A percentile compares a stretch with the other conserved stretches of the same genome.
phyloP scores from a whole-genome alignment of 2,329 filamentous ascomycete species.

The Xylariaceae sp. region DNA sequence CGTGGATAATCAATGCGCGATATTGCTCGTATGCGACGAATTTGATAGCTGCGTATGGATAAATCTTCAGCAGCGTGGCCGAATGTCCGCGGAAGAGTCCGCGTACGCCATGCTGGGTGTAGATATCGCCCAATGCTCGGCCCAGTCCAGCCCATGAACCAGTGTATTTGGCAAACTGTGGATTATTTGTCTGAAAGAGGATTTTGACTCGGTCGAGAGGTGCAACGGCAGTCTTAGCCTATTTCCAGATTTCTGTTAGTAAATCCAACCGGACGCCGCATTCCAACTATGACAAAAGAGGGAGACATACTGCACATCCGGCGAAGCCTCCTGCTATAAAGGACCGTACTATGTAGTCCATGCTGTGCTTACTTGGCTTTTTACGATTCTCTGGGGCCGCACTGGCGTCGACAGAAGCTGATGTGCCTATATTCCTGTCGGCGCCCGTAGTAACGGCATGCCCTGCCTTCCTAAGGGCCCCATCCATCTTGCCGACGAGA shows the following conservation, averaged over 20 bases:
- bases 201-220: constrained; percentile 98
- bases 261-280: not conserved
- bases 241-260: constrained; percentile 5
- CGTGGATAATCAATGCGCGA: constrained; percentile 71
- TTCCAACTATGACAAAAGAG: not conserved
- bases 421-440: constrained; percentile 25
- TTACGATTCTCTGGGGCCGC: constrained; percentile 36
- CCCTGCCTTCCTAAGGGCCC: constrained; percentile 24
- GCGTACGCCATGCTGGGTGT: constrained; percentile 63
- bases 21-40: constrained; percentile 98
- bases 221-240: constrained; percentile 94
- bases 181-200: constrained; percentile 92
- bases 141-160: constrained; percentile 82
- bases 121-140: constrained; percentile 81
- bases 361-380: constrained; percentile 64
- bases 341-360: constrained; percentile 80
- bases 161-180: constrained; percentile 88
- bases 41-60: constrained; percentile 96
- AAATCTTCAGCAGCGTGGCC: constrained; percentile 88
- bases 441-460: constrained; percentile 18
- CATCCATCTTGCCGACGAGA: constrained; percentile 28
- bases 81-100: constrained; percentile 93
- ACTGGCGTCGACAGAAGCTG: constrained; percentile 47
- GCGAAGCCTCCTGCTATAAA: constrained; percentile 85
- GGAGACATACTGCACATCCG: constrained; percentile 76